Evolutionary conservation across 2,329 filamentous ascomycete genomes (phyloP), one percentile per base, ranked within the genome.

Genomic region (Fusarium camptoceras): DNA sequence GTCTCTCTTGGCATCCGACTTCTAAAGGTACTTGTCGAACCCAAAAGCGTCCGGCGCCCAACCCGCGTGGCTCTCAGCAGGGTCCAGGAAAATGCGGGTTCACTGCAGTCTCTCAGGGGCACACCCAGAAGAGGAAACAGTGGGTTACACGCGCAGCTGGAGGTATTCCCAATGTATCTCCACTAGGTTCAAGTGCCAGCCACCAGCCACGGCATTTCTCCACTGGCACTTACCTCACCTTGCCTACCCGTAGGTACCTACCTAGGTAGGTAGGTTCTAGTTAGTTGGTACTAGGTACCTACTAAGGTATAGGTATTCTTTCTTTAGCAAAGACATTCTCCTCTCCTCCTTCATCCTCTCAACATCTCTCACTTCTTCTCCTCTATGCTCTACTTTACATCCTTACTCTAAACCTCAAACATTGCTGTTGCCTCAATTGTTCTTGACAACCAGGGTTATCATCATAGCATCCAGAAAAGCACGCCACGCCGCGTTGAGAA

Each of bases 401-500:
- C 55, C 22, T 15, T 16, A 22, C 54, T 42, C 20, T 22, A 8
- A 48, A 6, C 28, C 41, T 50, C n/a, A 28, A 39, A 28, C 14
- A 47, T 53, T 27, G 24, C 12, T 30, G 28, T 65, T 47, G 44
- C 62, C 64, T 51, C 56, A 73, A 66, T 73, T 66, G 44, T 41
- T 55, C 48, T 49, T 48, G 44, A 54, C 56, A 54, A 64, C 60
- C 34, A 34, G 61, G 58, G 34, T 62, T 64, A 64, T 62, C 62
- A 55, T 57, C 24, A 39, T 64, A 59, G 54, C 58, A 59, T 61
- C 49, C 53, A 55, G 62, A 70, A 72, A 73, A 74, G 70, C 72
- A 74, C 72, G 66, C 72, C 70, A 74, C 72, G 72, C 70, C 70
- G 67, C 51, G 58, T 56, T 54, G 59, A 41, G 47, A 22, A 74